Base-by-base conservation (phyloP, 768 basidiomycete species). In the Mycena vitilis region DNA sequence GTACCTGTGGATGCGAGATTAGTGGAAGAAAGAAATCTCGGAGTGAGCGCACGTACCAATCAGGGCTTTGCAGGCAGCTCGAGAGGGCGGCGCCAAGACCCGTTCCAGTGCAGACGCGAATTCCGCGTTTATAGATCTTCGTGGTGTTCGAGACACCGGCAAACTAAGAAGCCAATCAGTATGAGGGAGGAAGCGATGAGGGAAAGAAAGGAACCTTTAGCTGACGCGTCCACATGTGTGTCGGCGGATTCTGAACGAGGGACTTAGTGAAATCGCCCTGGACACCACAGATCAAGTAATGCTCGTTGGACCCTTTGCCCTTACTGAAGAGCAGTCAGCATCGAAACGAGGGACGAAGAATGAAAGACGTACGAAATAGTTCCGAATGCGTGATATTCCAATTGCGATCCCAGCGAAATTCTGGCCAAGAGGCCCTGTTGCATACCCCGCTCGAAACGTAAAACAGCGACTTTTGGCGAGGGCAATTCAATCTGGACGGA, bases 401-500 rank as follows among this genome's bases (percentile, higher is more conserved):
- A 15, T 15, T 40, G 40, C 11, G 34, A 69, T 53, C 53, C 30
- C 62, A 40, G 49, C 18, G 30, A 45, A 45, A 20, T 37, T 52
- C 9, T 47, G 37, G 18, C 40, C 40, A 40, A 58, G 53, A 37
- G 67, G 22, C 40, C 55, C 37, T 36, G 38, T 54, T 36, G 78
- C 89, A 71, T 75, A 92, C 92, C 40, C 10, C 40, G 40, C 40
- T 40, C 40, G 40, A 40, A 40, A 15, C 40, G 40, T 10, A 40
- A 11, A 15, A 40, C 15, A 40, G 40, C 40, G 40, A 40, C 40
- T 40, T 40, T 40, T 10, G 40, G 40, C 40, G 40, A 40, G 2
- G 40, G 40, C 66, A 94, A 86, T 74, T 95, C 91, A 53, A 93
- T 84, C 44, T 92, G 89, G 20, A 94, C 91, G 63, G 84, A 81